Evolutionary conservation across 192 early-diverging fungal species (phyloP).

Genomic region (Gamsiella multidivaricata): DNA sequence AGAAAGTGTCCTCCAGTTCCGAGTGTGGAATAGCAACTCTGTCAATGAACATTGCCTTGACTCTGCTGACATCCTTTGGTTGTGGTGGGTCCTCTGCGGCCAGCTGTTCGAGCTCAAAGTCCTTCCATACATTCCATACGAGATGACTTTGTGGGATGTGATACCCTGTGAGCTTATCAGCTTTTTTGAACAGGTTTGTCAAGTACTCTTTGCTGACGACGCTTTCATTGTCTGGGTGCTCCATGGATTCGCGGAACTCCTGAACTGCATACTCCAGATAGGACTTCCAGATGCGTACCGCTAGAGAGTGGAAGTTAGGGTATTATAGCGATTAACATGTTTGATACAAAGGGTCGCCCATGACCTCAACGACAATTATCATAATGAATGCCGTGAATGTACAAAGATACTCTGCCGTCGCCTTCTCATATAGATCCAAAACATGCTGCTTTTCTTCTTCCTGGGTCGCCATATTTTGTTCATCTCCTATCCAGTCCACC

Average conservation of each 20-base stretch:
- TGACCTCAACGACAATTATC: not conserved
- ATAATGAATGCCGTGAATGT: constrained; percentile 14
- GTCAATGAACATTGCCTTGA: constrained; percentile 31
- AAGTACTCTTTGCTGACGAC: constrained; percentile 54
- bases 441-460: constrained; percentile 62
- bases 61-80: constrained; percentile 24
- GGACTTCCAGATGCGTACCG: constrained; percentile 73
- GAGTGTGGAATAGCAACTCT: constrained; percentile 24
- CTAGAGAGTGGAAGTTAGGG: constrained; percentile 53
- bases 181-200: constrained; percentile 56
- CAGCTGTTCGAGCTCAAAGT: constrained; percentile 69
- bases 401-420: constrained; percentile 80
- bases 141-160: constrained; percentile 71
- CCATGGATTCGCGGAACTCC: constrained; percentile 51
- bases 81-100: constrained; percentile 15
- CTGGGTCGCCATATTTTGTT: constrained; percentile 57
- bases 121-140: constrained; percentile 68
- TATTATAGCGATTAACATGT: no score
- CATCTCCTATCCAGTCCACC: constrained; percentile 81
- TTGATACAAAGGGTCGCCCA: not conserved
- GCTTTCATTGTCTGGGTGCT: constrained; percentile 28
- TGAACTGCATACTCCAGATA: constrained; percentile 67
- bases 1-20: constrained; percentile 72
- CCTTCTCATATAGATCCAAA: constrained; percentile 61
- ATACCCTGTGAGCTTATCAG: constrained; percentile 58